Evolutionary conservation across 129 eudicot species (phyloP), one percentile per base, ranked within the genome.

Genomic region (Erigeron canadensis): DNA sequence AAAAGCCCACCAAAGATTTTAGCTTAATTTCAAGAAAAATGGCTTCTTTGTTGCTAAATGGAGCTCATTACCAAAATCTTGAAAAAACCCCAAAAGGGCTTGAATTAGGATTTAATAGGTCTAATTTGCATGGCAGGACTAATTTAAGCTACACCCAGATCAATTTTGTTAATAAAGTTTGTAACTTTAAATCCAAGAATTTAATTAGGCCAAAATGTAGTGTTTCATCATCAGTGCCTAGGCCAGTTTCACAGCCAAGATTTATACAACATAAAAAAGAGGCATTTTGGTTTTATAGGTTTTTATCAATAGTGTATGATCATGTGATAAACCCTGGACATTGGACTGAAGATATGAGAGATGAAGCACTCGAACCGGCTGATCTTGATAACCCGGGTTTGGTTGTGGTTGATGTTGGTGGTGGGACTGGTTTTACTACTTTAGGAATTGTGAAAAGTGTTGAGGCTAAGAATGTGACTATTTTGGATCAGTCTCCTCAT

Each of bases 301-400:
- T 91, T 66, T 60, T 91, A 42, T 91, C 95, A 1, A 85, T 91
- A 66, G 91, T 85, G 34, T 87, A 91, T 65, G 91, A 91, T 82
- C 95, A 91, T 80, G 88, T 91, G 68, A 87, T 87, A 62, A 87
- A 91, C 79, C 97, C 95, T 65, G 95, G 95, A 4, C 97, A 87
- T 73, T 91, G 97, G 95, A 91, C 95, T 40, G 91, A 87, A 64
- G 95, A 91, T 75, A 91, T 91, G 95, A 70, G 97, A 58, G 95
- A 82, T 42, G 95, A 84, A 1, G 95, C 95, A 15, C 80, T 91
- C 9, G 95, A 91, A 76, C 97, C 95, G 12, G 97, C 95, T 17
- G 88, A 87, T 68, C 73, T 91, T 23, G 43, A 34, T 57, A 54
- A 50, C 61, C 67, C 85, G 76, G 73, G 76, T 23, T 23, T 79